phyloP scores from a whole-genome alignment of 768 basidiomycete species.

The Mycena rebaudengoi region DNA sequence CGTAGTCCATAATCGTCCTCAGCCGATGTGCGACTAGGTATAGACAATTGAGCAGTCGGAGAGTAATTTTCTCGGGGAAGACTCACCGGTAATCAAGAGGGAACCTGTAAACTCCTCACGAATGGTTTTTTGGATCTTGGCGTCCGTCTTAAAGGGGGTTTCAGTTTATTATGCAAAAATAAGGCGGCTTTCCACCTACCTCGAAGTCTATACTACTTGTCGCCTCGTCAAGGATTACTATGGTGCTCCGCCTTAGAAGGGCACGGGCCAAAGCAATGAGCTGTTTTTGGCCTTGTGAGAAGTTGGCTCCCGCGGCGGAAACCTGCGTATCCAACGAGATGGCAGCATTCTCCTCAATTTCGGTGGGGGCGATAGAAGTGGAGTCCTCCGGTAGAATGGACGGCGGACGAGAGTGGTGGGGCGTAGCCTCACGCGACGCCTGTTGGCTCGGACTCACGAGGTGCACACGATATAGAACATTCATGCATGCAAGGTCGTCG shows the following conservation, averaged over 20 bases:
- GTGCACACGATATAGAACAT: conserved; percentile 84
- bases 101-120: conserved; percentile 83
- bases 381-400: conserved; percentile 53
- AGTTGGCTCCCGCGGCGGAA: conserved; percentile 87
- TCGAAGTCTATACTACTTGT: conserved; percentile 85
- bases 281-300: conserved; percentile 92
- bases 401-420: conserved; percentile 34
- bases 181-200: not conserved
- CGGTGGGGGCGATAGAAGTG: conserved; percentile 54
- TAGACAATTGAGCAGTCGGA: not conserved
- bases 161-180: not conserved
- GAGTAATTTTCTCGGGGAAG: not conserved
- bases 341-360: conserved; percentile 60
- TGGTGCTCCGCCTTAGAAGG: conserved; percentile 70
- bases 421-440: conserved; percentile 59
- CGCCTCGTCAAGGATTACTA: conserved; percentile 89
- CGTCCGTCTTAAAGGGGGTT: conserved; percentile 64
- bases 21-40: conserved; percentile 20
- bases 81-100: conserved; percentile 66
- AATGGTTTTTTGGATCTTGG: conserved; percentile 90
- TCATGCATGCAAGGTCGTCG: conserved; percentile 78
- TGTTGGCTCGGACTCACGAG: conserved; percentile 65
- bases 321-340: conserved; percentile 81
- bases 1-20: conserved; percentile 20
- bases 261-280: conserved; percentile 88